phyloP scores from a whole-genome alignment of 345 rosid species.

The Isatis tinctoria region DNA sequence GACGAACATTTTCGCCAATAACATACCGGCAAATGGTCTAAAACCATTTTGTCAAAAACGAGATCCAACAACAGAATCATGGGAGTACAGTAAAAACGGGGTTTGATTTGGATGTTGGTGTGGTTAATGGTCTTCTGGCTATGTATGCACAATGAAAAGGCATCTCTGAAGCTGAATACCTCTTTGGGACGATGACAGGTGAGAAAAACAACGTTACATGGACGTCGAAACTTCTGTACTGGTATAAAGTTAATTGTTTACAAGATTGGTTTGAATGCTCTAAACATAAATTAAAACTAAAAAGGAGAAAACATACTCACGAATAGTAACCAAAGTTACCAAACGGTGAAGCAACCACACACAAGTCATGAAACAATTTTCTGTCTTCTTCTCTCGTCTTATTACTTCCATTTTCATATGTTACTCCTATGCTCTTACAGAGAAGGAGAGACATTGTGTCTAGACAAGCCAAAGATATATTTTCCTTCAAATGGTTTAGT shows the following conservation, averaged over 20 bases:
- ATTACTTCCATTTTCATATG: too few species aligned
- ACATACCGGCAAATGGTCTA: too few species aligned
- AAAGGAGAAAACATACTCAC: constrained; percentile 14
- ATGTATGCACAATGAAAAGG: constrained; percentile 71
- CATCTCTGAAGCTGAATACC: constrained; percentile 62
- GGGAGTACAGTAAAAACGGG: constrained; percentile 53
- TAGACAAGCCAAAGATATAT: constrained; percentile 80
- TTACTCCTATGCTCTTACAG: constrained; percentile 51
- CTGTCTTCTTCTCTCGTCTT: too few species aligned
- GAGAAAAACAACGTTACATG: constrained; percentile 59
- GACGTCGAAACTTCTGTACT: constrained; percentile 55
- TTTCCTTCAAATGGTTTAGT: constrained; percentile 84
- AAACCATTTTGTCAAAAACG: too few species aligned
- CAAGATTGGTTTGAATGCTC: not conserved
- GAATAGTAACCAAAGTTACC: not conserved
- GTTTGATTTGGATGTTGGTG: constrained; percentile 50
- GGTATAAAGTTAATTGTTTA: not conserved
- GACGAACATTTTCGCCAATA: too few species aligned
- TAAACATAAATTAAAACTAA: not conserved
- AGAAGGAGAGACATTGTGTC: constrained; percentile 77
- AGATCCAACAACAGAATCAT: constrained; percentile 76
- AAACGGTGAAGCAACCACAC: constrained; percentile 34
- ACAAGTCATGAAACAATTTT: constrained; percentile 50
- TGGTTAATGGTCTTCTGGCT: constrained; percentile 72
- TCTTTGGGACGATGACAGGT: constrained; percentile 44